Conservation (phyloP, 2,329 filamentous ascomycete genomes). For the Ophiostoma sp. region DNA sequence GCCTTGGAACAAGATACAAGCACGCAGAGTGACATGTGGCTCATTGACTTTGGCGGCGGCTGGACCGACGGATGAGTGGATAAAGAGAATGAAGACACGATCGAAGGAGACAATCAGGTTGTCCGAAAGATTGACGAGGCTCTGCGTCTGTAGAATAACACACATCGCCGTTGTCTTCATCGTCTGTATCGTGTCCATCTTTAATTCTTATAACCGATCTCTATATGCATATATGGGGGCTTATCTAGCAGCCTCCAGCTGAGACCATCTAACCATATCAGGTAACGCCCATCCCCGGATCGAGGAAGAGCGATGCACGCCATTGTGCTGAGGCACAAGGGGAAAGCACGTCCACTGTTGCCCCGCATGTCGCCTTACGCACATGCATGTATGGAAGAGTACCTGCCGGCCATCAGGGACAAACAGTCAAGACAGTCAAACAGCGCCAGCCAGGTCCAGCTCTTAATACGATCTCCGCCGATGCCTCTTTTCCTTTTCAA, state of each 20-base stretch:
- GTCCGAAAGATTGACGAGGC: conserved; percentile 29
- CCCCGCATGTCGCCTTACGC: conserved; percentile 25
- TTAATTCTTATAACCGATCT: background rate
- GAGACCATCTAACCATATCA: background rate
- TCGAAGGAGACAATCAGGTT: conserved; percentile 41
- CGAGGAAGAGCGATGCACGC: conserved; percentile 12
- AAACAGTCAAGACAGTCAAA: background rate
- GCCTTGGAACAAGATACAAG: background rate
- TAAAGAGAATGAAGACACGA: conserved; percentile 39
- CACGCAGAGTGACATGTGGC: conserved; percentile 39
- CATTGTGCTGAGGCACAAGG: background rate
- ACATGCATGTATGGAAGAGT: conserved; percentile 8
- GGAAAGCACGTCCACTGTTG: conserved; percentile 19
- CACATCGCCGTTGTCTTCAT: background rate
- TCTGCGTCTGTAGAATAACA: background rate
- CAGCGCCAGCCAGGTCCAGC: background rate
- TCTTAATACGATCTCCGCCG: background rate
- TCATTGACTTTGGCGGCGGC: conserved; percentile 44
- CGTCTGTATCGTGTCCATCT: background rate
- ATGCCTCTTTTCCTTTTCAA: background rate
- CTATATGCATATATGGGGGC: background rate
- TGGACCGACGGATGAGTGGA: conserved; percentile 44
- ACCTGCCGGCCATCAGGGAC: conserved; percentile 19
- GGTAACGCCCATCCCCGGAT: conserved; percentile 10
- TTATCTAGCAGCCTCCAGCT: too few species aligned